phyloP scores from a whole-genome alignment of 805 yeast genomes.

The Isabelozyma gotoi region DNA sequence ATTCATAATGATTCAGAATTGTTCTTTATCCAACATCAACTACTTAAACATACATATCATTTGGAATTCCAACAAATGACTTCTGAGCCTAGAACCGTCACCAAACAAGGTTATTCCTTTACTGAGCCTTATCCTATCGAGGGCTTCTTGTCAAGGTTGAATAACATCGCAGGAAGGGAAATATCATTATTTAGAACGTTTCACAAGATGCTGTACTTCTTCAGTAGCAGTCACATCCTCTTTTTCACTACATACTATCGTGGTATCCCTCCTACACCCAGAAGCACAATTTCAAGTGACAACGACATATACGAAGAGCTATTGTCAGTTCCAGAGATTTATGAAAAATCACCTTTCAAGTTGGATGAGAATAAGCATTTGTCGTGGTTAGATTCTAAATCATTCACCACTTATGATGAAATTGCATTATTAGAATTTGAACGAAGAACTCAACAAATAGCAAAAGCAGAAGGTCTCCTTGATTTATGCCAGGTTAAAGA shows the following conservation, averaged over 20 bases:
- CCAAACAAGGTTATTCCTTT: background rate
- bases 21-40: constrained; percentile 27
- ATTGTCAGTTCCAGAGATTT: constrained; percentile 32
- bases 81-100: constrained; percentile 35
- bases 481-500: constrained; percentile 53
- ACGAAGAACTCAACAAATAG: constrained; percentile 55
- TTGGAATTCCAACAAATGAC: constrained; percentile 59
- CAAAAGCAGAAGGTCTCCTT: constrained; percentile 59
- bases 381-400: constrained; percentile 55
- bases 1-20: constrained; percentile 24
- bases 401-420: constrained; percentile 50
- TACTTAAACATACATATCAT: constrained; percentile 39
- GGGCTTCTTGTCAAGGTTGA: constrained; percentile 68
- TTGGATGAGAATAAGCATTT: constrained; percentile 52
- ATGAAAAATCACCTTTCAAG: constrained; percentile 55
- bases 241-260: constrained; percentile 54
- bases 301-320: constrained; percentile 14
- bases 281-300: constrained; percentile 13
- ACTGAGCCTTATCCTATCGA: constrained; percentile 75
- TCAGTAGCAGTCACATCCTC: constrained; percentile 59
- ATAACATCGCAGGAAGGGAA: constrained; percentile 48
- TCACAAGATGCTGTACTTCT: constrained; percentile 60
- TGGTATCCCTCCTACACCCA: constrained; percentile 64
- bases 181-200: constrained; percentile 39
- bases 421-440: constrained; percentile 65